A percentile compares a stretch with the other conserved stretches of the same genome.
Conservation (phyloP, 495 filamentous ascomycete species). For the Neurospora sublineolata region DNA sequence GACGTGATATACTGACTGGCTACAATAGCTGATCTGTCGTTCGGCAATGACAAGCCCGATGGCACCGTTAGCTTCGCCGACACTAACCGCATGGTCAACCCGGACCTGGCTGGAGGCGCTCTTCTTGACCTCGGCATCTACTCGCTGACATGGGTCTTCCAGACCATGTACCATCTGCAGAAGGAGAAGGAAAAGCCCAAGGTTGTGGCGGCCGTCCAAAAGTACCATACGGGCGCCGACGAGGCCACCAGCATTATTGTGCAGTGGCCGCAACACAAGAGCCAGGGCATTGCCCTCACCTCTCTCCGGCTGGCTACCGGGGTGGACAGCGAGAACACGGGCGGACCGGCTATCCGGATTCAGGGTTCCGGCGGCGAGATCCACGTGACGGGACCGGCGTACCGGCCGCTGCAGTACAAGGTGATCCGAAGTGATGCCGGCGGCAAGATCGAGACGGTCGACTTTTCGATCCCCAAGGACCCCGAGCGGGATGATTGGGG, state of each 20-base stretch:
- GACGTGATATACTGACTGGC: neutral
- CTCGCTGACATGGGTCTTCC: conserved; percentile 86
- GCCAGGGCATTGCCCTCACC: conserved; percentile 69
- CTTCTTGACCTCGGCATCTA: conserved; percentile 87
- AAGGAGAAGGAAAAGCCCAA: conserved; percentile 36
- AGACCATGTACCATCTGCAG: conserved; percentile 73
- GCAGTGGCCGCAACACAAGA: conserved; percentile 56
- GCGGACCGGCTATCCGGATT: conserved; percentile 64
- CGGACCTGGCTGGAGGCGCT: conserved; percentile 74
- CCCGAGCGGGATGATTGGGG: conserved; percentile 39
- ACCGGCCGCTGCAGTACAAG: conserved; percentile 54
- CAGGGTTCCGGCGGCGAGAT: conserved; percentile 82
- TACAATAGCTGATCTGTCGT: conserved; percentile 46
- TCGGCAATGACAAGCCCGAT: conserved; percentile 28
- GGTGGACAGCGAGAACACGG: conserved; percentile 48
- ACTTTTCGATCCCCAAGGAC: conserved; percentile 52
- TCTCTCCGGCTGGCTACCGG: conserved; percentile 56
- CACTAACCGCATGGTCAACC: conserved; percentile 73
- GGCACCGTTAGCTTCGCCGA: conserved; percentile 36
- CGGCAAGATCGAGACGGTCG: conserved; percentile 42
- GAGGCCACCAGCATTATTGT: conserved; percentile 71
- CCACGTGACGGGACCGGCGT: conserved; percentile 65
- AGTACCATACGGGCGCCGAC: conserved; percentile 72
- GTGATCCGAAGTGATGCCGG: conserved; percentile 39
- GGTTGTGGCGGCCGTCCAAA: conserved; percentile 52